Evolutionary conservation across 225 moss, liverwort and hornwort genomes (phyloP).

Genomic region (Polytrichum formosum): DNA sequence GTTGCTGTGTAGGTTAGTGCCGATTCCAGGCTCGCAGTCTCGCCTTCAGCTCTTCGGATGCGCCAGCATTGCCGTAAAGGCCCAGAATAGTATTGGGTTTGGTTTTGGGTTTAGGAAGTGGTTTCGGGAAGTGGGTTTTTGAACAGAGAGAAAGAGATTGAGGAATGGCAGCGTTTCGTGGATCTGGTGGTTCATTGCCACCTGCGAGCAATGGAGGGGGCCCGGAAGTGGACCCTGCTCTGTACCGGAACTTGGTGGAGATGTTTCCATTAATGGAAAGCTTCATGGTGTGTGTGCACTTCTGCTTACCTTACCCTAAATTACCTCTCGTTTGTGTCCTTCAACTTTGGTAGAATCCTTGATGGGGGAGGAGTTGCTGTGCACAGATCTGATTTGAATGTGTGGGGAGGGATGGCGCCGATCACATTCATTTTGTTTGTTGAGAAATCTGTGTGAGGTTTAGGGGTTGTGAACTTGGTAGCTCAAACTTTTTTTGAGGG

Average conservation of each 20-base stretch:
- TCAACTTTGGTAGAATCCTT: background rate
- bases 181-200: conserved; percentile 29
- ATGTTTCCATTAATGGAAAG: conserved; percentile 75
- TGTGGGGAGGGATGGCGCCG: no score
- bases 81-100: no score
- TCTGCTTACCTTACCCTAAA: background rate
- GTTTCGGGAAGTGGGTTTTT: no score
- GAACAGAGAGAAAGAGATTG: conserved; percentile 1
- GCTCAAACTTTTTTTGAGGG: background rate
- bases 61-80: no score
- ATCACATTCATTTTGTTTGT: background rate
- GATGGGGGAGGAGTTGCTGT: background rate
- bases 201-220: conserved; percentile 13
- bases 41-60: no score
- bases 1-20: no score
- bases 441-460: background rate
- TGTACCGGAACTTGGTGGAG: conserved; percentile 70
- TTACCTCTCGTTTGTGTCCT: background rate
- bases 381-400: conserved; percentile 1
- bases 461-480: background rate
- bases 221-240: conserved; percentile 58
- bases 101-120: no score
- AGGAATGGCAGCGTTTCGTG: conserved; percentile 48
- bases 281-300: conserved; percentile 49
- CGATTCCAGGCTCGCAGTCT: no score